phyloP scores from a whole-genome alignment of 176 grass and related monocot species.

The Carex pumila region DNA sequence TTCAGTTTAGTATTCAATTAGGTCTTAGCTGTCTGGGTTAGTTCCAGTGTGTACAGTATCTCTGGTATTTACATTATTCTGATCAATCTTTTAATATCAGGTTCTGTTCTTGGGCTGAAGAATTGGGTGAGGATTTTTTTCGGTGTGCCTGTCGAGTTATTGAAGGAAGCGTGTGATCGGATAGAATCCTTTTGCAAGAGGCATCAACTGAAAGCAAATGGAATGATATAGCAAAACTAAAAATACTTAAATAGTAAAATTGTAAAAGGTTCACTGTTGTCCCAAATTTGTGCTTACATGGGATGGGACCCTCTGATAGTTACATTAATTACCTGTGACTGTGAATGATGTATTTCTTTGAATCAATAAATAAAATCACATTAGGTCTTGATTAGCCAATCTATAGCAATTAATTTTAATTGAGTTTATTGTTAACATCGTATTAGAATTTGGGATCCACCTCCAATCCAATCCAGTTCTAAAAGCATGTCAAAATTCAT shows the following conservation, averaged over 20 bases:
- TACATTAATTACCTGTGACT: not conserved
- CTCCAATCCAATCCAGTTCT: too few species aligned
- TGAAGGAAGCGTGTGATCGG: conserved; percentile 60
- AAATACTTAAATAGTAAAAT: conserved; percentile 6
- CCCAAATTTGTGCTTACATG: not conserved
- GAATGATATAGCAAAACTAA: conserved; percentile 3
- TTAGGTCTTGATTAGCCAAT: too few species aligned
- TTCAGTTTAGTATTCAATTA: not conserved
- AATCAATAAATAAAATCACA: not conserved
- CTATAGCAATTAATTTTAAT: too few species aligned
- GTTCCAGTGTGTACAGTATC: not conserved
- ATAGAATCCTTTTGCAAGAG: conserved; percentile 70
- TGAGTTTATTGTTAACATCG: too few species aligned
- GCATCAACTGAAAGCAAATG: conserved; percentile 30
- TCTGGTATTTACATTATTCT: not conserved
- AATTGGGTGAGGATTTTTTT: conserved; percentile 91
- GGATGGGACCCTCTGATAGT: not conserved
- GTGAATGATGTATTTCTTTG: not conserved
- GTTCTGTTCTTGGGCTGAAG: conserved; percentile 77
- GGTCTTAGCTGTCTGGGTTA: not conserved
- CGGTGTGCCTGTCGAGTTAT: conserved; percentile 42
- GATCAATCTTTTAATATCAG: conserved; percentile 22
- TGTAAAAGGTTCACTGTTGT: not conserved
- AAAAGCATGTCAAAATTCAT: too few species aligned
- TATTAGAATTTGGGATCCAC: too few species aligned